Evolutionary conservation across 495 filamentous ascomycete genomes (phyloP), one percentile per base, ranked within the genome.

Genomic region (Aspergillus sparsus): DNA sequence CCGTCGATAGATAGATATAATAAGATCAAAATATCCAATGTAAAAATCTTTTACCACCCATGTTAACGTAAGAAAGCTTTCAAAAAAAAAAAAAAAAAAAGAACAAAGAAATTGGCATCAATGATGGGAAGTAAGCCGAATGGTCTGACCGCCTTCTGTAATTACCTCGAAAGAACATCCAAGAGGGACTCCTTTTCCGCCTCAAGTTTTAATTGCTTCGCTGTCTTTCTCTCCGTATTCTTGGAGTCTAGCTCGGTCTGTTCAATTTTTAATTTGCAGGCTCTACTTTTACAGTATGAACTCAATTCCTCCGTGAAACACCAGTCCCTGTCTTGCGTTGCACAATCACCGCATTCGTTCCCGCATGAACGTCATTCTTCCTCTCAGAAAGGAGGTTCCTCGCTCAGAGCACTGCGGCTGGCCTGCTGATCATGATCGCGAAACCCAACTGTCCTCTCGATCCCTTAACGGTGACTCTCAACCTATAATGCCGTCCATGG

Each of bases 1-100:
- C 49, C 12, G 49, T 62, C 21, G 54, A 57, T 52, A 55, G 37
- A 53, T 62, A 55, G 13, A 39, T 55, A 15, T 34, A 46, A 34
- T 53, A 36, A 34, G 50, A 53, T 36, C 13, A 10, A 15, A 36
- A 15, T 53, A 47, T 47, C n/a, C 44, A 47, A 10, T 10, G 10
- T 18, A 9, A 10, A 21, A 21, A 47, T 21, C 16, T 27, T 27
- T 27, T 27, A 3, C 21, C 21, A 3, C 21, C 21, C 1, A 27
- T 27, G 21, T 27, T 27, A 3, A 27, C 3, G 1, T 27, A 27
- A 27, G 21, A 27, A 3, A 27, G 21, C 21, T 3, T 27, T 27
- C 21, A 1, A 27, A 27, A 27, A 27, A 27, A 27, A 3, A 27
- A 27, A 1, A 27, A 27, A 27, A 27, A 27, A 27, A 27, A 3